Conservation (phyloP, 805 yeast species). For the Cyberlindnera euphorbiiphila region DNA sequence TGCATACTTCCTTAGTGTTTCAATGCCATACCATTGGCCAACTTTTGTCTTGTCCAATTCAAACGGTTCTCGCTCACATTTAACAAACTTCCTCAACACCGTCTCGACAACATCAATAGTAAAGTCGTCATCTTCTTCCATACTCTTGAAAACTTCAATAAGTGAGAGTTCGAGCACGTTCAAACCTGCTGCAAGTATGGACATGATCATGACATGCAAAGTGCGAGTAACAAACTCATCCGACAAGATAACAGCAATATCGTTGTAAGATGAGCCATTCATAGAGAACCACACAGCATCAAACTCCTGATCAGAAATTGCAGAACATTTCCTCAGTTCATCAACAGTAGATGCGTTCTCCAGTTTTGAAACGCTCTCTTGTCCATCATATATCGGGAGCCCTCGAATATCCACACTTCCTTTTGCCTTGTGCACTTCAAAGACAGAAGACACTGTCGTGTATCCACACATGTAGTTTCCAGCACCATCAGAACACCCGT, state of each 20-base stretch:
- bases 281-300: slow-evolving; percentile 44
- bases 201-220: slow-evolving; percentile 35
- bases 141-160: slow-evolving; percentile 28
- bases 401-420: slow-evolving; percentile 32
- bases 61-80: slow-evolving; percentile 26
- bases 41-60: slow-evolving; percentile 41
- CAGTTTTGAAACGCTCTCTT: slow-evolving; percentile 12
- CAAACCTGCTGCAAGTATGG: slow-evolving; percentile 35
- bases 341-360: slow-evolving; percentile 15
- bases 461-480: slow-evolving; percentile 31
- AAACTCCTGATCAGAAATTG: slow-evolving; percentile 56
- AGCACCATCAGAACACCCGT: slow-evolving; percentile 23
- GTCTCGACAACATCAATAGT: slow-evolving; percentile 45
- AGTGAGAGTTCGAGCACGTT: slow-evolving; percentile 29
- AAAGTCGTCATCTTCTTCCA: slow-evolving; percentile 32
- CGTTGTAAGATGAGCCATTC: slow-evolving; percentile 55
- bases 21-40: slow-evolving; percentile 61
- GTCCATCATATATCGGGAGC: slow-evolving; percentile 39
- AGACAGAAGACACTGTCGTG: slow-evolving; percentile 32
- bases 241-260: slow-evolving; percentile 36
- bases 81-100: slow-evolving; percentile 45
- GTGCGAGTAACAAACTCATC: slow-evolving; percentile 32
- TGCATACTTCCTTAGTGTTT: slow-evolving; percentile 40
- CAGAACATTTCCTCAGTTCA: slow-evolving; percentile 39
- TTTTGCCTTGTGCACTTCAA: slow-evolving; percentile 33